phyloP scores from a whole-genome alignment of 2,329 filamentous ascomycete genomes.

The Phialocephala subalpina region DNA sequence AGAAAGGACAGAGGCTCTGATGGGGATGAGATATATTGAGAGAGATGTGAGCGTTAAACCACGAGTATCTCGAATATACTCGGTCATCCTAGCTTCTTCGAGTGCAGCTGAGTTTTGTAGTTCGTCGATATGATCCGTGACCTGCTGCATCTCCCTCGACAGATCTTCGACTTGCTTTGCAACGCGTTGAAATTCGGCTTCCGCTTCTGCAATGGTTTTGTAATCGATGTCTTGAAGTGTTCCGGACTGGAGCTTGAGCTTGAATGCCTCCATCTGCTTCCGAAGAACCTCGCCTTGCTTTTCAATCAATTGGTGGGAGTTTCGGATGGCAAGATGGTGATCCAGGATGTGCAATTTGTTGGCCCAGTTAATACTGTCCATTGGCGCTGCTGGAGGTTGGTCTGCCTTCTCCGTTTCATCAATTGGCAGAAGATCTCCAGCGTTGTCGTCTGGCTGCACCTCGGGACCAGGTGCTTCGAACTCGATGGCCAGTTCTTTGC shows the following conservation, averaged over 20 bases:
- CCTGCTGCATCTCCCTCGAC: conserved; percentile 21
- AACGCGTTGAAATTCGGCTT: conserved; percentile 23
- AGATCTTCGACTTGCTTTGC: conserved; percentile 19
- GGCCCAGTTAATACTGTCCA: conserved; percentile 8
- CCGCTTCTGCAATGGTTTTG: conserved; percentile 9
- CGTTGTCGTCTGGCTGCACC: neutral
- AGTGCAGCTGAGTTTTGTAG: neutral
- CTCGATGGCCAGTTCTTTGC: conserved; percentile 36
- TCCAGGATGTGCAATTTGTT: conserved; percentile 20
- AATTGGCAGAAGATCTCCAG: neutral
- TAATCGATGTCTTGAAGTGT: conserved; percentile 14
- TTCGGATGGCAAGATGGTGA: conserved; percentile 20
- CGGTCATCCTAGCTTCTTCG: conserved; percentile 41
- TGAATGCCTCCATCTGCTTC: conserved; percentile 35
- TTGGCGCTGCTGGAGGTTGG: neutral
- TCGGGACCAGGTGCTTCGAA: conserved; percentile 30
- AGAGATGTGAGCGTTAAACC: conserved; percentile 64
- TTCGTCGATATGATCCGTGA: conserved; percentile 24
- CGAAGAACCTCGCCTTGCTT: conserved; percentile 28
- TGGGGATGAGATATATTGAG: conserved; percentile 64
- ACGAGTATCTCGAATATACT: conserved; percentile 65
- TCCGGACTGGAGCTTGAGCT: conserved; percentile 21
- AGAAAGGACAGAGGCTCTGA: conserved; percentile 64
- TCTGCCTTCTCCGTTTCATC: neutral
- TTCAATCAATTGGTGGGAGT: conserved; percentile 19